phyloP scores from a whole-genome alignment of 2,329 filamentous ascomycete species.

The Teratosphaeria pseudoeucalypti region DNA sequence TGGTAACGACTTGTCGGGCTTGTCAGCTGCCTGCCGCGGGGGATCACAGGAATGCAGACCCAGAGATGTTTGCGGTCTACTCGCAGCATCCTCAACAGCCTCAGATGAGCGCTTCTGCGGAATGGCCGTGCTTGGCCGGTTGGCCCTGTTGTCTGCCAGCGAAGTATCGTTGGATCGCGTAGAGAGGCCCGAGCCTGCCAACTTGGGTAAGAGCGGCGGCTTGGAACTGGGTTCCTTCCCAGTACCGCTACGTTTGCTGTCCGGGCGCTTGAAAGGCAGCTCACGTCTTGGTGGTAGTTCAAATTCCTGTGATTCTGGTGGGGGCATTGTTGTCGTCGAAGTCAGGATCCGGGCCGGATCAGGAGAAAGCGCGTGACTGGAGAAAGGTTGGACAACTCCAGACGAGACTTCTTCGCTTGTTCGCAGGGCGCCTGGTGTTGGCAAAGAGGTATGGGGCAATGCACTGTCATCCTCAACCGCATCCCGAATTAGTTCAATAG shows the following conservation, averaged over 20 bases:
- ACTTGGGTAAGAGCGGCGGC: slow-evolving; percentile 26
- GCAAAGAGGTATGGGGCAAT: not conserved
- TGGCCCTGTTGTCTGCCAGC: not conserved
- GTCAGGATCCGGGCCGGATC: slow-evolving; percentile 1
- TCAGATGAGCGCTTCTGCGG: slow-evolving; percentile 7
- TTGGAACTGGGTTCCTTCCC: slow-evolving; percentile 7
- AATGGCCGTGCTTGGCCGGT: slow-evolving; percentile 7
- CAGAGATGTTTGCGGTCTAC: not conserved
- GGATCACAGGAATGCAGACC: not conserved
- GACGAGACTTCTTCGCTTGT: slow-evolving; percentile 2
- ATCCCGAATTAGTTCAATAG: slow-evolving; percentile 5
- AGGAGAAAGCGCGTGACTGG: not conserved
- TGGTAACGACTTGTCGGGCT: not conserved
- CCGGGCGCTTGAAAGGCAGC: slow-evolving; percentile 30
- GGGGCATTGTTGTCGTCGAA: slow-evolving; percentile 4
- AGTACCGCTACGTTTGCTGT: slow-evolving; percentile 14
- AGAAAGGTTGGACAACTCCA: not conserved
- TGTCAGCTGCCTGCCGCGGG: not conserved
- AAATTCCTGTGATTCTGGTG: slow-evolving; percentile 8
- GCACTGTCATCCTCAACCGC: slow-evolving; percentile 3
- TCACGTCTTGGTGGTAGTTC: slow-evolving; percentile 21
- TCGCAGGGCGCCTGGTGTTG: not conserved
- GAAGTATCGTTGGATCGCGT: not conserved
- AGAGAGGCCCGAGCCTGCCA: slow-evolving; percentile 8
- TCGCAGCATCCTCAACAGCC: not conserved